A percentile compares a stretch with the other conserved stretches of the same genome.
Conservation (phyloP, 2,329 filamentous ascomycete genomes). For the Venturia effusa region DNA sequence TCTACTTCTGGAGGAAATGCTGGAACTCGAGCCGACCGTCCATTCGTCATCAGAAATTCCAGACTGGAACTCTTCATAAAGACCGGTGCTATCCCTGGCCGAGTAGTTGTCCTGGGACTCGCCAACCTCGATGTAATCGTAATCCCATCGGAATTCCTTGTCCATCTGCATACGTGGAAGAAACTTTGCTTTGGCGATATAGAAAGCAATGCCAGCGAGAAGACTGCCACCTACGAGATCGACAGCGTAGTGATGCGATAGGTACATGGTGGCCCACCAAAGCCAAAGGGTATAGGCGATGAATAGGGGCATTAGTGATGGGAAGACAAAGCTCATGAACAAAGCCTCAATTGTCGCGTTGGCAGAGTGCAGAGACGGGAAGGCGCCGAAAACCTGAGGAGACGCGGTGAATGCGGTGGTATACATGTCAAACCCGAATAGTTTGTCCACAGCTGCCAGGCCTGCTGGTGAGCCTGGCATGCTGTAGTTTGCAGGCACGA, state of each 20-base stretch:
- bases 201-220: constrained; percentile 64
- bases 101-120: constrained; percentile 45
- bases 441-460: constrained; percentile 73
- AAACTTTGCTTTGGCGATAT: constrained; percentile 68
- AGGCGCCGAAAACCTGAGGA: constrained; percentile 86
- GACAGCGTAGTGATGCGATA: constrained; percentile 93
- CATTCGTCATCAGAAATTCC: constrained; percentile 65
- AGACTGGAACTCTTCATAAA: constrained; percentile 38
- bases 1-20: constrained; percentile 54
- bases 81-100: constrained; percentile 33
- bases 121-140: constrained; percentile 84
- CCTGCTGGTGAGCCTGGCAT: constrained; percentile 85
- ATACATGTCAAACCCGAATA: constrained; percentile 88
- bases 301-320: constrained; percentile 67
- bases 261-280: constrained; percentile 98
- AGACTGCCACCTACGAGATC: constrained; percentile 82
- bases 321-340: constrained; percentile 90
- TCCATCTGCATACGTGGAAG: constrained; percentile 71
- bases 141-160: constrained; percentile 87
- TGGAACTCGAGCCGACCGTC: constrained; percentile 77
- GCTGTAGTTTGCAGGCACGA: constrained; percentile 84
- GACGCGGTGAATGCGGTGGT: constrained; percentile 85
- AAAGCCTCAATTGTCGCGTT: constrained; percentile 82
- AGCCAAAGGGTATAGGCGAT: constrained; percentile 82
- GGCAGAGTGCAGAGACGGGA: constrained; percentile 84